Evolutionary conservation across 1,139 yeast genomes (phyloP), one percentile per base, ranked within the genome.

Genomic region (Arxiozyma slooffiae): DNA sequence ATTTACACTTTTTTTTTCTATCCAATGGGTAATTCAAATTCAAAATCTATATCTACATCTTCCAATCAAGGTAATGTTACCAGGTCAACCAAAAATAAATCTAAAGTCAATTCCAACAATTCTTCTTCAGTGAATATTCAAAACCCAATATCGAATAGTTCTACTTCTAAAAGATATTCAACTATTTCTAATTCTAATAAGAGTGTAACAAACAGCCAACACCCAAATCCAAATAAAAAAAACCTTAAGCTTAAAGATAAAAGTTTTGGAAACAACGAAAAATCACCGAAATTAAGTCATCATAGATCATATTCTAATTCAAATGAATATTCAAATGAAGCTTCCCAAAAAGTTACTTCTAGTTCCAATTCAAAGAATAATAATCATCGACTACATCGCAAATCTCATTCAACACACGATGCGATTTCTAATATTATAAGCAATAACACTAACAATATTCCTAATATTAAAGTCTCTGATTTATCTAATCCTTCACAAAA

Each of bases 11-110:
- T 11, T 11, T 30, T 30, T 30, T 30, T 30, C n/a, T 14, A 8
- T 30, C 36, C 7, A 16, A 57, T 64, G 68, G 68, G 68, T 55
- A 64, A 64, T 52, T 57, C 68, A 21, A 55, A 58, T 52, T 64
- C 68, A 8, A 63, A 63, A 54, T 51, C 58, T 16, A 54, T 58
- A 23, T 34, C 44, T 5, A 22, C 46, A 4, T 44, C 46, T 4
- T 36, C 46, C 38, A 30, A 14, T 22, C 36, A 30, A 14, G 36
- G 36, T 23, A 44, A 36, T 3, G 41, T 44, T 21, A 24, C 51
- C 3, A 26, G 22, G 17, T 41, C 43, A 42, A 26, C 47, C 2
- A 44, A 40, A 17, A 34, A 38, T 46, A 41, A 20, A 20, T 22
- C 48, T 46, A 39, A 30, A 22, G 21, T 8, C 20, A 14, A 22